phyloP scores from a whole-genome alignment of 495 filamentous ascomycete genomes.

The Penicillium goetzii region DNA sequence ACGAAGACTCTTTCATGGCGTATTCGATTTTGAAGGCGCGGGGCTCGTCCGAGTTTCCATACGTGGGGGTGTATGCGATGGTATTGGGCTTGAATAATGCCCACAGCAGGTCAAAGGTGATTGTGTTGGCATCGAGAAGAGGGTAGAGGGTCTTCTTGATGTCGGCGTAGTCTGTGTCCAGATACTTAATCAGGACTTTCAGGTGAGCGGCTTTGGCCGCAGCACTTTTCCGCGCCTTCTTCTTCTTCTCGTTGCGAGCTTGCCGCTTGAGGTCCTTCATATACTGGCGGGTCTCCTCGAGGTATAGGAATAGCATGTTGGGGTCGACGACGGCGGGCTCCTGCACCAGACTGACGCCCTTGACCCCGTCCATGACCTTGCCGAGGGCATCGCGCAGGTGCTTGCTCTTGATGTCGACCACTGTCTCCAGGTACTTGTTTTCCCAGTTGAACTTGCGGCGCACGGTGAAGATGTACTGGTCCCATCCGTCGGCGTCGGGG shows the following conservation, averaged over 20 bases:
- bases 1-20: conserved; percentile 68
- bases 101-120: conserved; percentile 91
- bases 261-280: conserved; percentile 68
- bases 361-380: conserved; percentile 80
- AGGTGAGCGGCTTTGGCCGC: conserved; percentile 62
- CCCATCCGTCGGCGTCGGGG: conserved; percentile 72
- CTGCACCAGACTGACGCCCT: conserved; percentile 78
- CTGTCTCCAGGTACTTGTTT: conserved; percentile 77
- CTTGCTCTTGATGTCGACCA: conserved; percentile 87
- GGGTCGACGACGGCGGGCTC: conserved; percentile 81
- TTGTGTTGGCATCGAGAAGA: conserved; percentile 78
- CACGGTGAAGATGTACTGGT: conserved; percentile 86
- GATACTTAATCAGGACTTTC: conserved; percentile 77
- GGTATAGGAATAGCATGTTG: conserved; percentile 86
- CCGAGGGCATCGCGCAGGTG: conserved; percentile 71
- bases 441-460: conserved; percentile 87
- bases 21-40: conserved; percentile 90
- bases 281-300: conserved; percentile 71
- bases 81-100: conserved; percentile 91
- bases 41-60: conserved; percentile 78
- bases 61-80: conserved; percentile 79
- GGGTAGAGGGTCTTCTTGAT: conserved; percentile 83
- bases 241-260: conserved; percentile 66
- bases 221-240: conserved; percentile 63
- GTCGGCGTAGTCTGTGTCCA: conserved; percentile 80